A percentile compares a stretch with the other conserved stretches of the same genome.
Evolutionary conservation across 192 early-diverging fungal genomes (phyloP).

Genomic region (Mortierella antarctica): DNA sequence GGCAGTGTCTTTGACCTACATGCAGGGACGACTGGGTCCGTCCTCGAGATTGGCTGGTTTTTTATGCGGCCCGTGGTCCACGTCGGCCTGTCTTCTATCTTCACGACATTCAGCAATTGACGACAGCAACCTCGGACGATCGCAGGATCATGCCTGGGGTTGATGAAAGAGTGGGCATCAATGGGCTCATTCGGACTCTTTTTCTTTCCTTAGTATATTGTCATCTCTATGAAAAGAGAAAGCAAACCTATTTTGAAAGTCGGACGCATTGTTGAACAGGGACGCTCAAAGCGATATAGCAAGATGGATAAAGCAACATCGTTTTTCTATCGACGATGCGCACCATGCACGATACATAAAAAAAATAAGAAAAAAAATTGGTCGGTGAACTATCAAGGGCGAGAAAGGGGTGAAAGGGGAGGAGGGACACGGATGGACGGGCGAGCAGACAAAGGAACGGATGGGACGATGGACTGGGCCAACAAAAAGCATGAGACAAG

Average conservation of each 20-base stretch:
- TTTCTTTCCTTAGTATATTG: not conserved
- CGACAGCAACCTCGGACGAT: not conserved
- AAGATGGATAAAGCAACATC: too few relatives aligned
- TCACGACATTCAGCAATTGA: not conserved
- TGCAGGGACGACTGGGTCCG: constrained; percentile 14
- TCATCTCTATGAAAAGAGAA: not conserved
- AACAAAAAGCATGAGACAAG: too few relatives aligned
- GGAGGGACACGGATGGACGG: not conserved
- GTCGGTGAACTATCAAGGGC: constrained; percentile 1
- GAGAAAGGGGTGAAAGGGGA: constrained; percentile 17
- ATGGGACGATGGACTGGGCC: not conserved
- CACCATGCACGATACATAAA: too few relatives aligned
- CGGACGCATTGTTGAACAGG: too few relatives aligned
- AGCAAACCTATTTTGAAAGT: too few relatives aligned
- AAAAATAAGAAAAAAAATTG: not conserved
- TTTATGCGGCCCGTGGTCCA: too few relatives aligned
- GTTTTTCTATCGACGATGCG: too few relatives aligned
- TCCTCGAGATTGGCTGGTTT: not conserved
- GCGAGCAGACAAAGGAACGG: not conserved
- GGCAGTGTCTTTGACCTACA: not conserved
- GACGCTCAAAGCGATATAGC: too few relatives aligned
- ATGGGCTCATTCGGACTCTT: not conserved
- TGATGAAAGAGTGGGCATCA: not conserved
- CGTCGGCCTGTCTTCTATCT: too few relatives aligned
- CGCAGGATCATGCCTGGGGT: not conserved